Evolutionary conservation across 768 basidiomycete species (phyloP), one percentile per base, ranked within the genome.

Genomic region (Collybiopsis confluens): DNA sequence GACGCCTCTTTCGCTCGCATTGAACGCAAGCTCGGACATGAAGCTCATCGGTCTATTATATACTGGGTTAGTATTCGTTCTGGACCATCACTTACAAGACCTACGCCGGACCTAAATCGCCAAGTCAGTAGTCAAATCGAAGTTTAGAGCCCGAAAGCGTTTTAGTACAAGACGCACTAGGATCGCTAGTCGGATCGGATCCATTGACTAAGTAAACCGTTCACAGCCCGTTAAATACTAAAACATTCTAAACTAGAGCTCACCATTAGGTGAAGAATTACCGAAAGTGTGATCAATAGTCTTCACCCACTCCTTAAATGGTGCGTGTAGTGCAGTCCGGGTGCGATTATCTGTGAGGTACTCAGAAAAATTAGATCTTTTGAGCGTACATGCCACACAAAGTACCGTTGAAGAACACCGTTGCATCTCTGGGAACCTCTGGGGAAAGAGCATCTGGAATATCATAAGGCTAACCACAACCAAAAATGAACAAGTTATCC

Each of bases 311-410:
- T 79, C 62, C 57, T 75, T 73, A 63, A 74, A 79, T 2, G 87
- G 86, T 3, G 86, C 86, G 65, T 90, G 86, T 18, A 90, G 65
- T 1, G 86, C 86, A 37, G 75, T 67, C 45, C 78, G 72, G n/a
- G 77, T 80, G 40, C 65, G 73, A 44, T 75, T 70, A 59, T 86
- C 83, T 85, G 18, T 18, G 13, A 21, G 30, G 0, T 33, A 6
- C 5, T 33, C 30, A 13, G 16, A 8, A 24, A 9, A n/a, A 11
- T 23, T 28, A 44, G 7, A 49, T 21, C 16, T 42, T 45, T 24
- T n/a, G n/a, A n/a, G n/a, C n/a, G n/a, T 13, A 48, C n/a, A 40
- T 40, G 15, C 20, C 16, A 20, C 27, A 5, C 18, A 26, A 21
- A 60, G 73, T 54, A 86, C 86, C 75, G 56, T 88, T 88, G 51